Conservation (phyloP, 768 basidiomycete species). For the Russula vinacea region DNA sequence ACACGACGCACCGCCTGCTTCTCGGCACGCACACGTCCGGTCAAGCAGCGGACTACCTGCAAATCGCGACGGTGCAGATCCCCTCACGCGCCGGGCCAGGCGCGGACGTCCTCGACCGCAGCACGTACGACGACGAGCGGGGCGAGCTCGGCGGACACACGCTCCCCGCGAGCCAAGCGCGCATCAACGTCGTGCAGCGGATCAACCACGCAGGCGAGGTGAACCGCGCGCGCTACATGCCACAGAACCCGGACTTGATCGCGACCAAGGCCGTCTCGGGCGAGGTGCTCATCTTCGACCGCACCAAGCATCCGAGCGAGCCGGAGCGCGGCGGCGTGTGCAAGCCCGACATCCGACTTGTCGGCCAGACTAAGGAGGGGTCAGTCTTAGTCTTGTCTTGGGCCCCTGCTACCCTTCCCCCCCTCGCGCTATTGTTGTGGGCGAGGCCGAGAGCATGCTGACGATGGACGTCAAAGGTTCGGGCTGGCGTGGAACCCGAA, state of each 20-base stretch:
- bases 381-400: conserved; percentile 40
- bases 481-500: conserved; percentile 90
- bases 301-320: conserved; percentile 94
- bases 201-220: conserved; percentile 97
- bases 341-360: conserved; percentile 85
- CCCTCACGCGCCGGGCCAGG: conserved; percentile 76
- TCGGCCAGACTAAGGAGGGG: conserved; percentile 94
- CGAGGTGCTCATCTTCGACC: conserved; percentile 91
- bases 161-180: conserved; percentile 69
- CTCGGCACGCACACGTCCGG: conserved; percentile 97
- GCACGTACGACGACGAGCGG: conserved; percentile 85
- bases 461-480: conserved; percentile 51
- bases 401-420: neutral
- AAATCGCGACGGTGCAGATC: conserved; percentile 92
- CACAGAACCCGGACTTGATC: conserved; percentile 95
- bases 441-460: neutral
- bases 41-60: conserved; percentile 89
- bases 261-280: conserved; percentile 92
- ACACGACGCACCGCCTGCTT: conserved; percentile 89
- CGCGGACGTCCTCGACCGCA: conserved; percentile 73
- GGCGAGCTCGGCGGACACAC: conserved; percentile 94
- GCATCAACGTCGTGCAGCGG: conserved; percentile 85
- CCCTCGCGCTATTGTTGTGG: neutral
- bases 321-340: conserved; percentile 81
- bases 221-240: conserved; percentile 98